Evolutionary conservation across 2,329 filamentous ascomycete species (phyloP).

Genomic region (Xylaria digitata): DNA sequence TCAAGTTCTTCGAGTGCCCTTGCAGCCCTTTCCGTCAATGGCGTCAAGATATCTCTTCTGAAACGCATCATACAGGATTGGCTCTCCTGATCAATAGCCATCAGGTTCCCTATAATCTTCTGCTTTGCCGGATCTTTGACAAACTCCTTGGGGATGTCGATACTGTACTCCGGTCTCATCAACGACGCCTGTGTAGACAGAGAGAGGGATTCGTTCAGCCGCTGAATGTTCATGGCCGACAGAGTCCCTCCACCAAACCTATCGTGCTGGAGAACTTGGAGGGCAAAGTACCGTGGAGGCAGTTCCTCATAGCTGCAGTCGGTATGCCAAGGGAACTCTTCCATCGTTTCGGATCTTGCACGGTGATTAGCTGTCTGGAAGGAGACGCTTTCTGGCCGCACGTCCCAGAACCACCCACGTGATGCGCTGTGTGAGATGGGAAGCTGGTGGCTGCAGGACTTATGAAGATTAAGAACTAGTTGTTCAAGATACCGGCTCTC

Average conservation of each 20-base stretch:
- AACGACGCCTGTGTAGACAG: neutral
- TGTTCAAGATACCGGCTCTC: conserved; percentile 51
- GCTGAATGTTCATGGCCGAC: conserved; percentile 50
- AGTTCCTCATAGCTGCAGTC: conserved; percentile 57
- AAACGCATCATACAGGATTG: neutral
- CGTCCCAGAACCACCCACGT: conserved; percentile 59
- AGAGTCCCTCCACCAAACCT: conserved; percentile 55
- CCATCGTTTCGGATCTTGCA: conserved; percentile 57
- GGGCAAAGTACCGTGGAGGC: conserved; percentile 54
- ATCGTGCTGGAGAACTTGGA: conserved; percentile 56
- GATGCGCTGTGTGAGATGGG: conserved; percentile 56
- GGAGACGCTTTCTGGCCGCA: conserved; percentile 48
- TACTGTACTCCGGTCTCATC: conserved; percentile 5
- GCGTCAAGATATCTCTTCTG: conserved; percentile 12
- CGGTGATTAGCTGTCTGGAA: conserved; percentile 51
- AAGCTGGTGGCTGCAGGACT: conserved; percentile 50
- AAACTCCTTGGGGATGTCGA: neutral
- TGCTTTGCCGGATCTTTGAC: neutral
- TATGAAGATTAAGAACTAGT: conserved; percentile 52
- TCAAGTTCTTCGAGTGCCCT: conserved; percentile 2
- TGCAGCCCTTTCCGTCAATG: conserved; percentile 10
- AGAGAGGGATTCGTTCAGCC: neutral
- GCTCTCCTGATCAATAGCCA: neutral
- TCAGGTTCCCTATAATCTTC: conserved; percentile 4
- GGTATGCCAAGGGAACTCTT: conserved; percentile 58